Evolutionary conservation across 176 grass and related monocot species (phyloP).

Genomic region (Triticum dicoccoides): DNA sequence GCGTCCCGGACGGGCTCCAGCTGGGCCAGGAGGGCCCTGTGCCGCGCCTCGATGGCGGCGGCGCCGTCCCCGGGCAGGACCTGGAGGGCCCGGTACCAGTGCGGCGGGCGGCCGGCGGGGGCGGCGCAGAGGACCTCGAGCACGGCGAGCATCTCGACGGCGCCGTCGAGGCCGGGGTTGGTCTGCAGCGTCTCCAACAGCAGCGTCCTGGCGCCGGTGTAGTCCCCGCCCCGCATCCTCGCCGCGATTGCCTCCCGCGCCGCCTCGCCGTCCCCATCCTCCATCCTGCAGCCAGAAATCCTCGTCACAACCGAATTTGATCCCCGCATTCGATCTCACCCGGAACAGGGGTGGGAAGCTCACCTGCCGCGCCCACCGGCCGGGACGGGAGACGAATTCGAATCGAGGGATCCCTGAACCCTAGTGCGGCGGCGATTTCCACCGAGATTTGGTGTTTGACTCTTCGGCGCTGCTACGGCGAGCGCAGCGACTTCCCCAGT

Average conservation of each 20-base stretch:
- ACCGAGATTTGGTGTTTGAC: neutral
- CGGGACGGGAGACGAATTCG: neutral
- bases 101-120: neutral
- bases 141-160: constrained; percentile 56
- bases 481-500: neutral
- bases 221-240: constrained; percentile 51
- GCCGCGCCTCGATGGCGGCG: constrained; percentile 36
- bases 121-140: constrained; percentile 76
- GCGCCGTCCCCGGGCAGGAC: constrained; percentile 35
- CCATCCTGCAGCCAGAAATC: constrained; percentile 18
- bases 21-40: constrained; percentile 37
- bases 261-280: constrained; percentile 8
- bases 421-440: constrained; percentile 10
- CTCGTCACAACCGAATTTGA: neutral
- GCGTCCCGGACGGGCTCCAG: constrained; percentile 36
- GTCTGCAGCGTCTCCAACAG: constrained; percentile 61
- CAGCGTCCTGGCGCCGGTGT: constrained; percentile 50
- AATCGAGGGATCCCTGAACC: constrained; percentile 2
- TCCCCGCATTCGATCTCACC: neutral
- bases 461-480: neutral
- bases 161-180: constrained; percentile 44
- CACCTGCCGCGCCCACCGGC: neutral
- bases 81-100: constrained; percentile 70
- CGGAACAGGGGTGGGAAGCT: neutral
- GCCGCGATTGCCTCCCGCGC: constrained; percentile 35